Evolutionary conservation across 176 grass and related monocot species (phyloP), one percentile per base, ranked within the genome.

Genomic region (Aechmea fasciata): DNA sequence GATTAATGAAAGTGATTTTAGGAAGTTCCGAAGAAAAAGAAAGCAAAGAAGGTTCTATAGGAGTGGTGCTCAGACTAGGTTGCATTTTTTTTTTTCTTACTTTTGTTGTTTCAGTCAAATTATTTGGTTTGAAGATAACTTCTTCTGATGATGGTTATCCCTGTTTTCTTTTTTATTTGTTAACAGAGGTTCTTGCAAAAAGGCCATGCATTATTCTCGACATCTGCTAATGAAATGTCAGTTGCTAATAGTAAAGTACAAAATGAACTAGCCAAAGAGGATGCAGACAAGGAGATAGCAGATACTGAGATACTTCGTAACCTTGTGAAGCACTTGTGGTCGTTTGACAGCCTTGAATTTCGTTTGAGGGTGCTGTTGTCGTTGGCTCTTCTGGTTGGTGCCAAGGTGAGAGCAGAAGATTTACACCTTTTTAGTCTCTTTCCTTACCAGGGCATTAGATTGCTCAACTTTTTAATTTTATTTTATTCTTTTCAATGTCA

Each of bases 341-440:
- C 90, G 62, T 92, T 92, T 13, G 94, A 99, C 66, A 93, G 84
- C 54, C 19, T 72, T 17, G 94, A 99, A 73, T 93, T 99, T 71
- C 94, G 94, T 69, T 73, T 99, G 51, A 92, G 94, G 79, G 77
- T 89, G 64, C 41, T 90, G 20, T 67, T 99, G 57, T 84, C 94
- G 1, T 73, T 99, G 23, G 84, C 77, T 9, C 87, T 99, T 67
- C 88, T 99, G 59, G 82, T 99, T 74, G 89, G 89, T 14, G 94
- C 94, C 77, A 99, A 99, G 94, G 89, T 96, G 78, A 78, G 69
- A 48, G 13, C 61, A 65, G 77, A 61, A 69, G 2, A 10, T 69
- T 69, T 82, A 3, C 71, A 68, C 52, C 9, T 50, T 66, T 11
- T 64, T 71, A 49, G 13, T 20, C 47, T 61, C 55, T 18, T 18